A percentile compares a stretch with the other conserved stretches of the same genome.
phyloP scores from a whole-genome alignment of 768 basidiomycete genomes.

The Tulasnella sp. region DNA sequence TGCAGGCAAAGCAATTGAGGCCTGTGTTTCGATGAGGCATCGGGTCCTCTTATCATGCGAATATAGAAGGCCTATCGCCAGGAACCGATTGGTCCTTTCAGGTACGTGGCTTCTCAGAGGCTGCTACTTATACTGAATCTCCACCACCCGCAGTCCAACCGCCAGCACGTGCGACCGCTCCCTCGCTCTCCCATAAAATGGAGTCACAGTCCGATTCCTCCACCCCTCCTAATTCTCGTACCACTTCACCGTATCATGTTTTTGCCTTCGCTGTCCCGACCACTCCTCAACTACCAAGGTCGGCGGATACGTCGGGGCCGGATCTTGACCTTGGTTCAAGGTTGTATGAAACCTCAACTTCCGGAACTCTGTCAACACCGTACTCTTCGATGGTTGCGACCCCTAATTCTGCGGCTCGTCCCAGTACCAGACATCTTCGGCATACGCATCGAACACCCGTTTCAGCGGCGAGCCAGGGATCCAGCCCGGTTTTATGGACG shows the following conservation, averaged over 20 bases:
- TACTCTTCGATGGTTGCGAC: not conserved
- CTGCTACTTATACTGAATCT: not conserved
- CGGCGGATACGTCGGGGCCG: not conserved
- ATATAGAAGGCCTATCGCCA: not conserved
- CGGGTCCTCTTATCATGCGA: not conserved
- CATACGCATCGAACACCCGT: not conserved
- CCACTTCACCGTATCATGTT: not conserved
- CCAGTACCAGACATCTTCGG: not conserved
- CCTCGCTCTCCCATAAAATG: not conserved
- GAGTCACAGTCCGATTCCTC: not conserved
- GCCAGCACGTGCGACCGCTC: not conserved
- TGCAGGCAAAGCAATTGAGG: no score
- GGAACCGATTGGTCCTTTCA: no score
- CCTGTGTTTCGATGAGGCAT: not conserved
- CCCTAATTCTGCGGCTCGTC: not conserved
- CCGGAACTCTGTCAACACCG: not conserved
- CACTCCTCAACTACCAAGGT: not conserved
- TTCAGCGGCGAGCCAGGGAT: not conserved
- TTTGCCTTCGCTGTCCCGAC: not conserved
- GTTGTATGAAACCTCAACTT: not conserved
- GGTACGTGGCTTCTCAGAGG: no score
- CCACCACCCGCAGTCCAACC: not conserved
- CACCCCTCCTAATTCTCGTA: not conserved
- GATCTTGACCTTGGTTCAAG: no score
- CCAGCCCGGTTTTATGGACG: not conserved